Percentiles rank a stretch among this genome's conserved stretches.
Evolutionary conservation across 257 asterid species (phyloP).

Genomic region (Solanum commersonii): DNA sequence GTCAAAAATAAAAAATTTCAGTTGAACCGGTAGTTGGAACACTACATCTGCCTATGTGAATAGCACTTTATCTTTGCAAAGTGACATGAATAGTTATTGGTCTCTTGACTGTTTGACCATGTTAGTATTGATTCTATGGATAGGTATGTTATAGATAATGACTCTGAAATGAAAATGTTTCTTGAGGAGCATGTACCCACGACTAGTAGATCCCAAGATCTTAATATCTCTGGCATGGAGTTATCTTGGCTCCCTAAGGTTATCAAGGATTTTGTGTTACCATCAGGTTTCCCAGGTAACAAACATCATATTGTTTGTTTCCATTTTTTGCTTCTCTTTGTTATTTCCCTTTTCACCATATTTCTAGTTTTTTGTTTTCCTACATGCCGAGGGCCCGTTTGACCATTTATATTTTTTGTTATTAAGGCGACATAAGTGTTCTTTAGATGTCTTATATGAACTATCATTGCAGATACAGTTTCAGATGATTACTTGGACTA

Average conservation of each 20-base stretch:
- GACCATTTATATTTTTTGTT: neutral
- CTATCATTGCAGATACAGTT: slow-evolving; percentile 61
- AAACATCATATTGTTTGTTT: neutral
- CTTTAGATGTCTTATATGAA: neutral
- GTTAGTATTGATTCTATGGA: neutral
- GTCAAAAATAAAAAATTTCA: neutral
- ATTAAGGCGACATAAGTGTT: neutral
- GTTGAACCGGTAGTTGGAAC: neutral
- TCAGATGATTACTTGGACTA: slow-evolving; percentile 92
- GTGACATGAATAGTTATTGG: neutral
- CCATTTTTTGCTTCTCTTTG: neutral
- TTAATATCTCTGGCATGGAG: slow-evolving; percentile 8
- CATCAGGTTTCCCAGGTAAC: slow-evolving; percentile 88
- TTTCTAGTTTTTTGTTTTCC: neutral
- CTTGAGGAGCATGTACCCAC: slow-evolving; percentile 36
- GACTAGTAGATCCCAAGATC: slow-evolving; percentile 13
- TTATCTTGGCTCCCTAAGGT: slow-evolving; percentile 63
- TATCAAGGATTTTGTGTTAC: slow-evolving; percentile 64
- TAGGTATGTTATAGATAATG: slow-evolving; percentile 65
- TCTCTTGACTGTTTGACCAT: neutral
- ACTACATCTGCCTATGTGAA: neutral
- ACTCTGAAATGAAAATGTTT: slow-evolving; percentile 35
- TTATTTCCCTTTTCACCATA: neutral
- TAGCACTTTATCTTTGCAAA: neutral
- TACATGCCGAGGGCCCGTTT: neutral